Conservation (phyloP, 371 early-diverging fungal species). For the Mucor irregularis region DNA sequence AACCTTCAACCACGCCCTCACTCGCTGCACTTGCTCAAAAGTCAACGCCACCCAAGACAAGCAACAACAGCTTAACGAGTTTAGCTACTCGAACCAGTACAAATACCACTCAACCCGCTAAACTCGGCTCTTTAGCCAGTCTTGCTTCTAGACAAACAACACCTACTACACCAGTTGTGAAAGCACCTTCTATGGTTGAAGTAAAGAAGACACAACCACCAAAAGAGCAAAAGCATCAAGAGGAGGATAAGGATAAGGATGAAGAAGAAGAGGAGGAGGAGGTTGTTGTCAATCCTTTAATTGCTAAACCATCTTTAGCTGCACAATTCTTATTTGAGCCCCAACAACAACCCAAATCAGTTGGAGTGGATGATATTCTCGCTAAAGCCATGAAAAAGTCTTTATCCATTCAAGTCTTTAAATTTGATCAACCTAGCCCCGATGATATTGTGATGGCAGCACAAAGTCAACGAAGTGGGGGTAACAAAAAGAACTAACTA, state of each 20-base stretch:
- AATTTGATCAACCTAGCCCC: constrained; percentile 80
- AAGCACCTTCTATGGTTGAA: too few species aligned
- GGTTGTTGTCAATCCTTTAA: constrained; percentile 21
- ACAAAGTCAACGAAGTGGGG: constrained; percentile 49
- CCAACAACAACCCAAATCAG: too few species aligned
- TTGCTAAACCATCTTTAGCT: constrained; percentile 50
- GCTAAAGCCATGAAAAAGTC: constrained; percentile 21
- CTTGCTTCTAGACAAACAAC: not conserved
- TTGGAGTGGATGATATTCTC: constrained; percentile 16
- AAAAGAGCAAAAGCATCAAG: not conserved
- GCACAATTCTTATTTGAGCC: constrained; percentile 47
- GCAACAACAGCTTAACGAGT: constrained; percentile 2
- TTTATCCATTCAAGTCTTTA: constrained; percentile 45
- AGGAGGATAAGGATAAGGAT: too few species aligned
- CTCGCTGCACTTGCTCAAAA: constrained; percentile 37
- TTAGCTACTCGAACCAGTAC: constrained; percentile 1
- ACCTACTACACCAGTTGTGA: not conserved
- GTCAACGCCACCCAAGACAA: not conserved
- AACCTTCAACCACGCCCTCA: constrained; percentile 16
- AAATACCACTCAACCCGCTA: not conserved
- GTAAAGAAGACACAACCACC: too few species aligned
- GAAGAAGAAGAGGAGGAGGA: not conserved
- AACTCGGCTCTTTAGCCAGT: not conserved
- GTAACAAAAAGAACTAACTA: constrained; percentile 2
- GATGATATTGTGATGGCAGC: constrained; percentile 77